Conservation (phyloP, 768 basidiomycete genomes). For the Tricholoma saponaceum region DNA sequence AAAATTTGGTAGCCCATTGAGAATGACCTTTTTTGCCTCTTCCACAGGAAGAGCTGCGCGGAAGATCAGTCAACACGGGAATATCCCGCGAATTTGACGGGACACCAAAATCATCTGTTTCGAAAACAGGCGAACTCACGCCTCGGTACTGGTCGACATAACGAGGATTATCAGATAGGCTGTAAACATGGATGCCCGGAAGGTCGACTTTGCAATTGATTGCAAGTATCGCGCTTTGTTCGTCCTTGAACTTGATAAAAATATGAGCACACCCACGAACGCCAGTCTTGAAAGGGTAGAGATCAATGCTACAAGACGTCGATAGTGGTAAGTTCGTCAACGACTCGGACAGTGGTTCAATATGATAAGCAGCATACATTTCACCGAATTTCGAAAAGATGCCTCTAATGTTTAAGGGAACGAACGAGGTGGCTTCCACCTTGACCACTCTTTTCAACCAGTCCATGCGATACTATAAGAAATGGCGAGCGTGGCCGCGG, state of each 20-base stretch:
- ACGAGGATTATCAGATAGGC: constrained; percentile 3
- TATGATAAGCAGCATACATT: constrained; percentile 14
- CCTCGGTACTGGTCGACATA: constrained; percentile 17
- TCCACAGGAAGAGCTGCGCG: neutral
- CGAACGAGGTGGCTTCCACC: constrained; percentile 17
- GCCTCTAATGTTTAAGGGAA: constrained; percentile 12
- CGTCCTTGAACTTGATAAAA: constrained; percentile 16
- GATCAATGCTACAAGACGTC: constrained; percentile 11
- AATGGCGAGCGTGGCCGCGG: neutral
- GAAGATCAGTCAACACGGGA: neutral
- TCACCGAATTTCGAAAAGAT: constrained; percentile 18
- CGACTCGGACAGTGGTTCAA: neutral
- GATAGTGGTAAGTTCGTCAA: neutral
- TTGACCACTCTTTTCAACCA: constrained; percentile 22
- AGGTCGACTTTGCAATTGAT: constrained; percentile 15
- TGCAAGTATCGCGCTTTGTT: constrained; percentile 19
- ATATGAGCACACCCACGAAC: constrained; percentile 27
- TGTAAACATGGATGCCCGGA: neutral
- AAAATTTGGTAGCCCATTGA: neutral
- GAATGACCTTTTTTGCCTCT: neutral
- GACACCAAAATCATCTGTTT: neutral
- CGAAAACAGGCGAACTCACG: constrained; percentile 4
- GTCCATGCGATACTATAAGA: constrained; percentile 14
- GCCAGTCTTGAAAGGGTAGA: constrained; percentile 32
- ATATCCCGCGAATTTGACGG: neutral